Evolutionary conservation across 2,329 filamentous ascomycete species (phyloP), one percentile per base, ranked within the genome.

Genomic region (Xylogone sp.): DNA sequence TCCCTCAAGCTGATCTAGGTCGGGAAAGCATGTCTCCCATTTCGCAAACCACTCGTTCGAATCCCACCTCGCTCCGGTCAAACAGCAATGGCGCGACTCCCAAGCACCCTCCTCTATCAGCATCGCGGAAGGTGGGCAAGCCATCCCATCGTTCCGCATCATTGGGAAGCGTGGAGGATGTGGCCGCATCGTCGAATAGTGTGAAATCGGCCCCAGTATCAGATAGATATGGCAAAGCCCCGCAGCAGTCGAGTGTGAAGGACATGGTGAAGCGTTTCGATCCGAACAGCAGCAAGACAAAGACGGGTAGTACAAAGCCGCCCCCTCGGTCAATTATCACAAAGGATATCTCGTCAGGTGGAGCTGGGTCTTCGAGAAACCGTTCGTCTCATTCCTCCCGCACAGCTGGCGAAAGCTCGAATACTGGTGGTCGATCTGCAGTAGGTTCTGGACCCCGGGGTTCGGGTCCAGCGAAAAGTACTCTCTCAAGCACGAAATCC

Each of bases 231-330:
- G 39, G 55, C 1, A 59, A 56, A 21, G 42, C 56, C 24, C 53
- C 54, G 19, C 58, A 63, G 48, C 78, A 86, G 58, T 76, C 83
- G n/a, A 92, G 86, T 54, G 87, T 94, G 59, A 90, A 86, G 70
- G 88, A 94, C 64, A 75, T 94, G 56, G 84, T 88, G 62, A 89
- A 86, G 68, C 84, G 81, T 50, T 94, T 93, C 70, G 88, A 93
- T 68, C 82, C 85, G 63, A 83, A 77, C 59, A 73, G 60, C 49
- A 59, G 61, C 22, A 52, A 52, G 63, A 55, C 68, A 72, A 54
- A 60, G 71, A 46, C 70, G 68, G 21, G 74, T 8, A 45, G 48
- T 21, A 59, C 54, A 21, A 61, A 59, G 42, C 56, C 59, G 12
- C 44, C 48, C 6, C 47, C 53, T 27, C 57, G 60, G 45, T 43